Evolutionary conservation across 257 asterid genomes (phyloP).

Genomic region (Nicotiana otophora): DNA sequence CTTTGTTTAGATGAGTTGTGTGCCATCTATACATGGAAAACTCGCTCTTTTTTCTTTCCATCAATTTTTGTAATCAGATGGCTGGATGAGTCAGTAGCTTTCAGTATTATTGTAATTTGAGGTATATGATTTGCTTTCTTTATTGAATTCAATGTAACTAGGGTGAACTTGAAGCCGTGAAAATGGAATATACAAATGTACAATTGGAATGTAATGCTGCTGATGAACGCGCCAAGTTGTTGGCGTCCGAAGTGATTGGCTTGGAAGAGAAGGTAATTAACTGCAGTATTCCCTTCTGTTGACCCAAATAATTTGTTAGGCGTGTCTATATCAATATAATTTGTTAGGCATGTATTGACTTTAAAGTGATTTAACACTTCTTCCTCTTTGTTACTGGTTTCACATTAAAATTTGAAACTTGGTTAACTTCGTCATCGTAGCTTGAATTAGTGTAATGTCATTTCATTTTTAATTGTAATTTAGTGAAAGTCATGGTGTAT

Average conservation of each 20-base stretch:
- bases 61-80: not conserved
- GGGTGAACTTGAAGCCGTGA: conserved; percentile 82
- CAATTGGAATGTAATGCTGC: conserved; percentile 94
- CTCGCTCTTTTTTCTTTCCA: not conserved
- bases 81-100: not conserved
- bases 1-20: not conserved
- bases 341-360: not conserved
- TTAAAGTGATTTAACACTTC: not conserved
- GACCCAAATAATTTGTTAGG: not conserved
- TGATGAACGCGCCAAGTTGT: conserved; percentile 88
- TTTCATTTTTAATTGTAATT: not conserved
- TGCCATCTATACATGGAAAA: not conserved
- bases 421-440: not conserved
- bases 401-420: not conserved
- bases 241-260: conserved; percentile 95
- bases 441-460: conserved; percentile 2
- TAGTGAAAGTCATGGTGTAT: not conserved
- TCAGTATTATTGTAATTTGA: not conserved
- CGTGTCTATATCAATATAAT: not conserved
- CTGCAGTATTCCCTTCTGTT: not conserved
- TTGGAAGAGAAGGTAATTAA: conserved; percentile 90
- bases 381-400: conserved; percentile 1
- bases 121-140: not conserved
- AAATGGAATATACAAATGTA: conserved; percentile 66
- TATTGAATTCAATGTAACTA: conserved; percentile 20